Evolutionary conservation across 805 yeast species (phyloP).

Genomic region (Metschnikowia reukaufii): DNA sequence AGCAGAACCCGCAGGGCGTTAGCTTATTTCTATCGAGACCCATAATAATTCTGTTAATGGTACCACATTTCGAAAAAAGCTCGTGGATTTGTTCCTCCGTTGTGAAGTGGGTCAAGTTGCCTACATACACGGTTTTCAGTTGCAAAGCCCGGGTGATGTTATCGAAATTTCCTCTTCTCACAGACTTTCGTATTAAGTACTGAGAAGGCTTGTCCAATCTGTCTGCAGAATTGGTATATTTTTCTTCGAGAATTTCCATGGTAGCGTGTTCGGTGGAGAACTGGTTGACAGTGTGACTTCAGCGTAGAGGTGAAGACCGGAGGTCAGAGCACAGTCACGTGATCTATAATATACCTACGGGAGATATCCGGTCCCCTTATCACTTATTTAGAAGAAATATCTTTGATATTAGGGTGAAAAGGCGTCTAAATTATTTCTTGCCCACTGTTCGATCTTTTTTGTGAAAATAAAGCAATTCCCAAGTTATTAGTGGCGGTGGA

Average conservation of each 20-base stretch:
- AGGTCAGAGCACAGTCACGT: not conserved
- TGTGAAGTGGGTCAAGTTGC: conserved; percentile 84
- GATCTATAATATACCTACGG: too few species aligned
- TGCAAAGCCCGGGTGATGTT: conserved; percentile 65
- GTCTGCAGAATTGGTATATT: conserved; percentile 61
- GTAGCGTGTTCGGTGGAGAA: not conserved
- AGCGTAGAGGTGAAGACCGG: not conserved
- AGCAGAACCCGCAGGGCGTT: conserved; percentile 97
- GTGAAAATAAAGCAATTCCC: too few species aligned
- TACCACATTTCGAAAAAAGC: conserved; percentile 79
- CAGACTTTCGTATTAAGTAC: conserved; percentile 67
- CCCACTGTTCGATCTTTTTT: too few species aligned
- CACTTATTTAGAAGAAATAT: too few species aligned
- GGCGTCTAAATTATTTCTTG: too few species aligned
- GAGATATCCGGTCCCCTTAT: too few species aligned
- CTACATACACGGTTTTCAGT: conserved; percentile 84
- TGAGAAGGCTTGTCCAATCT: conserved; percentile 72
- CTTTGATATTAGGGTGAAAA: too few species aligned
- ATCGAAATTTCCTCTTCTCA: conserved; percentile 49
- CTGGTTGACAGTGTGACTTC: not conserved
- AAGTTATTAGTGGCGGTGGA: not conserved
- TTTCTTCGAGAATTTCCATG: conserved; percentile 44
- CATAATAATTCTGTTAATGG: conserved; percentile 80
- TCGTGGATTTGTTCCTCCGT: conserved; percentile 95
- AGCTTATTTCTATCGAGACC: conserved; percentile 87